Evolutionary conservation across 108 stramenopile genomes (phyloP).

Genomic region (Nitzschia palea): DNA sequence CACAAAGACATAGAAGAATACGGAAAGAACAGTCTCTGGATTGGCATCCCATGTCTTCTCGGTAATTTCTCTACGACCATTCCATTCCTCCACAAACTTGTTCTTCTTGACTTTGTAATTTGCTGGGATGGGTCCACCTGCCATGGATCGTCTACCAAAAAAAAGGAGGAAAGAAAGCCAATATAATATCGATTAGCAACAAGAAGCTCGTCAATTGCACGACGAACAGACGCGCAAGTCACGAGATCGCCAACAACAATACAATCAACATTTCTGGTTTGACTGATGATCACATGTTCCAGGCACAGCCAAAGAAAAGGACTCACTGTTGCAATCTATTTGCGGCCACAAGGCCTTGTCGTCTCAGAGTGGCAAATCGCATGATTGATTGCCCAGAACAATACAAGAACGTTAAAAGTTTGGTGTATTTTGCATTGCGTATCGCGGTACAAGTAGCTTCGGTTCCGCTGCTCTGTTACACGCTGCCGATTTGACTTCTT

Average conservation of each 20-base stretch:
- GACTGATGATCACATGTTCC: no score
- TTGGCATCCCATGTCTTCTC: conserved; percentile 59
- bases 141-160: conserved; percentile 59
- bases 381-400: no score
- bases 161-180: not conserved
- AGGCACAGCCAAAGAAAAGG: not conserved
- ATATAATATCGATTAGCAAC: not conserved
- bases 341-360: conserved; percentile 17
- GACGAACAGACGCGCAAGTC: conserved; percentile 5
- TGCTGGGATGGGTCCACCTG: conserved; percentile 70
- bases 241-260: not conserved
- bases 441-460: no score
- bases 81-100: conserved; percentile 87
- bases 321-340: conserved; percentile 18
- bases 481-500: no score
- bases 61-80: conserved; percentile 83
- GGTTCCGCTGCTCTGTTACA: no score
- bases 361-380: conserved; percentile 12
- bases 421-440: no score
- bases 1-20: conserved; percentile 50
- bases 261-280: not conserved
- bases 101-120: conserved; percentile 80
- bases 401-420: no score
- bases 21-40: conserved; percentile 21
- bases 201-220: not conserved